Percentiles rank a stretch among this genome's conserved stretches.
phyloP scores from a whole-genome alignment of 768 basidiomycete species.

The Amanita phalloides region DNA sequence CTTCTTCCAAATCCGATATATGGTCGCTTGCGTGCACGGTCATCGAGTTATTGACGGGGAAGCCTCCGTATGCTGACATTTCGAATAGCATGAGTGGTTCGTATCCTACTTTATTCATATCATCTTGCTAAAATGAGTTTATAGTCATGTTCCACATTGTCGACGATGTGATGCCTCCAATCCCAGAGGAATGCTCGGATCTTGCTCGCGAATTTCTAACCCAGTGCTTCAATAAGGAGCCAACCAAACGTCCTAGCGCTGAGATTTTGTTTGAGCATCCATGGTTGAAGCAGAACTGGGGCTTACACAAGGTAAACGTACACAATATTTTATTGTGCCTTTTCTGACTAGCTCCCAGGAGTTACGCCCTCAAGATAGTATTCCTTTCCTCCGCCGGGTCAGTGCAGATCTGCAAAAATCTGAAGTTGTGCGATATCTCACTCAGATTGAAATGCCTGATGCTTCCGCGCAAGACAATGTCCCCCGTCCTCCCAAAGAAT shows the following conservation, averaged over 20 bases:
- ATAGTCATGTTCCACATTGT: conserved; percentile 97
- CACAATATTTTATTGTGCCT: not conserved
- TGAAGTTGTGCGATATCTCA: conserved; percentile 45
- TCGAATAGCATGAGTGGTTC: conserved; percentile 83
- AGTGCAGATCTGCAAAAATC: conserved; percentile 76
- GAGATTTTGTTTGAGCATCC: conserved; percentile 80
- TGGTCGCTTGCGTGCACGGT: conserved; percentile 96
- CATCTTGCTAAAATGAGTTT: conserved; percentile 8
- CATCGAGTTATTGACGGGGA: conserved; percentile 86
- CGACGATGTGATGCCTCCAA: conserved; percentile 80
- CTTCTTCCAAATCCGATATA: conserved; percentile 87
- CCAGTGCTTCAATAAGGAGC: conserved; percentile 89
- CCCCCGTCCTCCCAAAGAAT: conserved; percentile 20
- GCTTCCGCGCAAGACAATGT: conserved; percentile 27
- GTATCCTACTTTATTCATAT: conserved; percentile 13
- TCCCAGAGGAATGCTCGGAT: conserved; percentile 74
- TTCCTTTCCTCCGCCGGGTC: conserved; percentile 89
- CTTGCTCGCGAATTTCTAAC: conserved; percentile 69
- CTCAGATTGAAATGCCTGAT: conserved; percentile 34
- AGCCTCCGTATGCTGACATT: conserved; percentile 87
- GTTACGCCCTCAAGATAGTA: conserved; percentile 85
- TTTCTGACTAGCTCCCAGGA: conserved; percentile 31
- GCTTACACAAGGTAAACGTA: conserved; percentile 57
- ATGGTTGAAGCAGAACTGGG: conserved; percentile 82
- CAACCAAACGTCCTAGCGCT: conserved; percentile 71